Base-by-base conservation (phyloP, 1,284 basidiomycete genomes). In the Porogramme epimiltina region DNA sequence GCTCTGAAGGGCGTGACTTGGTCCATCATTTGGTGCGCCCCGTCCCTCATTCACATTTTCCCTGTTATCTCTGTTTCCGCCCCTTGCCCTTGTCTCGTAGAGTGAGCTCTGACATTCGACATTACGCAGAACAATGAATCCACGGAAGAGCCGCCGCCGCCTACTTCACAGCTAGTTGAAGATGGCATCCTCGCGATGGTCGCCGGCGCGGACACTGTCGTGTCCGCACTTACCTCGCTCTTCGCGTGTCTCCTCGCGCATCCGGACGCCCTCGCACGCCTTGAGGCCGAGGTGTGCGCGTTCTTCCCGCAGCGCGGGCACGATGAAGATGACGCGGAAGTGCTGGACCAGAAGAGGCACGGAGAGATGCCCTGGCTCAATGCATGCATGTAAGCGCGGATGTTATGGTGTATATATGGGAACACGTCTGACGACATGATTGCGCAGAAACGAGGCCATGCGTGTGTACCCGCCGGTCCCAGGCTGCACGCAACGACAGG, bases 391-490 rank as follows among this genome's bases (percentile, higher is more conserved):
- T 70, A 45, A 52, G 66, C 64, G 3, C 23, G 4, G 10, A n/a
- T 22, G n/a, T n/a, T n/a, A n/a, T n/a, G n/a, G n/a, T n/a, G n/a
- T n/a, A n/a, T n/a, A n/a, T 20, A 22, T 23, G 28, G 24, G 24
- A 9, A 24, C 6, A 11, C 10, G 39, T 56, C n/a, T n/a, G n/a
- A n/a, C n/a, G n/a, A n/a, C n/a, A n/a, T n/a, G n/a, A n/a, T 31
- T 44, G 48, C 56, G 22, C 62, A 86, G 84, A 51, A 82, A 84
- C 40, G 84, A 87, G 62, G 66, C 75, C 0, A 61, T 87, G 40
- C 73, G 85, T 42, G 66, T 86, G 33, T 73, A 74, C 40, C 80
- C 85, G 11, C 73, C 82, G 10, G 69, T 84, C 11, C 72, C 76
- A 10, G 76, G 74, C 22, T 76, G 75, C 39, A 73, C 78, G 19